Percentiles rank a stretch among this genome's conserved stretches.
phyloP scores from a whole-genome alignment of 2,329 filamentous ascomycete species.

The Didymella exigua region DNA sequence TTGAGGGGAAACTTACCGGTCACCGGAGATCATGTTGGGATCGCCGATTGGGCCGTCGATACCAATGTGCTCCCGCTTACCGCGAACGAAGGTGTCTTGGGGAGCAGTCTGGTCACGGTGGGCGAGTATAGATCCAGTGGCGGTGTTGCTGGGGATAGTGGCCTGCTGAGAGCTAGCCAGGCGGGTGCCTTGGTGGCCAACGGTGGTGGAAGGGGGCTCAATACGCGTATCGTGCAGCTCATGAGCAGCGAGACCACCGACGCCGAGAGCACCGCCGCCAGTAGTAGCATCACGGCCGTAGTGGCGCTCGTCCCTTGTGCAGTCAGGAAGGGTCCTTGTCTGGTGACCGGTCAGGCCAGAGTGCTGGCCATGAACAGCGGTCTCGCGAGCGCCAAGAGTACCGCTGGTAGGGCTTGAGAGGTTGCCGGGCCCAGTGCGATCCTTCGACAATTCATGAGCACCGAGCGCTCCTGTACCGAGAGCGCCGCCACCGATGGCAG shows the following conservation, averaged over 20 bases:
- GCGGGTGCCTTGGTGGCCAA: neutral
- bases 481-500: constrained; percentile 37
- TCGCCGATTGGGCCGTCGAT: constrained; percentile 40
- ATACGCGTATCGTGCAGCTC: constrained; percentile 30
- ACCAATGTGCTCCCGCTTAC: constrained; percentile 37
- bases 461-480: constrained; percentile 40
- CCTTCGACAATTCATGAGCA: constrained; percentile 4
- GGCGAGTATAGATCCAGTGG: neutral
- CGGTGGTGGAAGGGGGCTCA: neutral
- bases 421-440: constrained; percentile 1
- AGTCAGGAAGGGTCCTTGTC: constrained; percentile 8
- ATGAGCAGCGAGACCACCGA: constrained; percentile 35
- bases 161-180: constrained; percentile 7
- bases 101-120: constrained; percentile 10
- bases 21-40: constrained; percentile 32
- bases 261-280: constrained; percentile 36
- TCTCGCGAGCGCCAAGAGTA: neutral
- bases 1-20: constrained; percentile 30
- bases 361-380: neutral
- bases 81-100: constrained; percentile 1
- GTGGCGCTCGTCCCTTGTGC: constrained; percentile 25
- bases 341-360: neutral
- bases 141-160: constrained; percentile 8
- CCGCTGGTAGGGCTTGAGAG: neutral
- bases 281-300: constrained; percentile 35